Conservation (phyloP, 768 basidiomycete genomes). For the Pisolithus tinctorius region DNA sequence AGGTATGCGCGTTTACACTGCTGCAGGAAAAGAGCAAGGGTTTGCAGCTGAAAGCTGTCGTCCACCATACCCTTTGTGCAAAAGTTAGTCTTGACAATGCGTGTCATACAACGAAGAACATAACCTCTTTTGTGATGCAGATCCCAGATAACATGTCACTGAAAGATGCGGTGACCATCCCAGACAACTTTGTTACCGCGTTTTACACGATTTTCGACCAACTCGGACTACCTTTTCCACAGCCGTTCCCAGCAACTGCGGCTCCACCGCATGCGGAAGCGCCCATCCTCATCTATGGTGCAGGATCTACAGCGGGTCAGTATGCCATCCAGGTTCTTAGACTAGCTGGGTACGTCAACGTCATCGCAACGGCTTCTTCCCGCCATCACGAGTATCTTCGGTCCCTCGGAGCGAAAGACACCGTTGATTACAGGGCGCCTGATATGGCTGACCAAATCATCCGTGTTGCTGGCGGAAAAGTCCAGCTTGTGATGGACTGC, state of each 20-base stretch:
- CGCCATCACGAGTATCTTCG: conserved; percentile 33
- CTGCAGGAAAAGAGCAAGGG: conserved; percentile 23
- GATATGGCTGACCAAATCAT: conserved; percentile 31
- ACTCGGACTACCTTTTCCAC: conserved; percentile 31
- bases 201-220: conserved; percentile 35
- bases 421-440: conserved; percentile 36
- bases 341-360: conserved; percentile 36
- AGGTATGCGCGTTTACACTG: conserved; percentile 25
- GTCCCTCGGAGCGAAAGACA: conserved; percentile 33
- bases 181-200: conserved; percentile 38
- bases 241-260: conserved; percentile 23
- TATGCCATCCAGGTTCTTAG: conserved; percentile 35
- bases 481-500: conserved; percentile 32
- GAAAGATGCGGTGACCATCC: conserved; percentile 33
- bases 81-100: conserved; percentile 26
- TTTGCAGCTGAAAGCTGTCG: conserved; percentile 33
- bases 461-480: conserved; percentile 25
- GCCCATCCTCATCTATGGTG: conserved; percentile 41
- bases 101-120: background rate
- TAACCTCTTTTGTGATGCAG: conserved; percentile 15
- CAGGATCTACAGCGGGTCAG: conserved; percentile 34
- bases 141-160: conserved; percentile 35
- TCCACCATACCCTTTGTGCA: conserved; percentile 24
- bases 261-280: conserved; percentile 24
- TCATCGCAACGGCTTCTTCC: conserved; percentile 37